phyloP scores from a whole-genome alignment of 2,329 filamentous ascomycete species.

The Botrytis byssoidea region DNA sequence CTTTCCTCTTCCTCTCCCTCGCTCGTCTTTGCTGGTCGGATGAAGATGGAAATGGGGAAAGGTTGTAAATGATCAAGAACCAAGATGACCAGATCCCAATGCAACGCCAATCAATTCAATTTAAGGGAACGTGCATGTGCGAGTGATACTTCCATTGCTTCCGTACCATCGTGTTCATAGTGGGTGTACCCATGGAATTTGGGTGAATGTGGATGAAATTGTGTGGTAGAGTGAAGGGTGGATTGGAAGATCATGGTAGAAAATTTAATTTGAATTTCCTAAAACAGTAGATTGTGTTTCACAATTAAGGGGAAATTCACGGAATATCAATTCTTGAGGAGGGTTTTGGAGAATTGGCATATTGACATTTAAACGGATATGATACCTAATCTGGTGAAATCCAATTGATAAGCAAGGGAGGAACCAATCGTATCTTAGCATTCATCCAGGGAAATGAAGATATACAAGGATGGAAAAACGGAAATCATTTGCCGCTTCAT shows the following conservation, averaged over 20 bases:
- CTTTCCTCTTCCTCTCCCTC: neutral
- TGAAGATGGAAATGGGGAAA: neutral
- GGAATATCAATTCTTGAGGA: neutral
- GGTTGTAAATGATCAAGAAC: neutral
- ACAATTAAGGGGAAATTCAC: neutral
- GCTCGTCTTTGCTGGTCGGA: neutral
- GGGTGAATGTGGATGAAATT: neutral
- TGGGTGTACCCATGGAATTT: neutral
- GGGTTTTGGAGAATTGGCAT: conserved; percentile 2
- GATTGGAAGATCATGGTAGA: neutral
- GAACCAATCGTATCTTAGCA: neutral
- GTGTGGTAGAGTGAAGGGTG: neutral
- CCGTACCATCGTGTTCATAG: neutral
- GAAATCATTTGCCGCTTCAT: conserved; percentile 1
- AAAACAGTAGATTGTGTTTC: neutral
- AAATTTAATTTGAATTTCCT: neutral
- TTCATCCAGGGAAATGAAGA: neutral
- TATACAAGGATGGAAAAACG: neutral
- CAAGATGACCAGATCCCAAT: neutral
- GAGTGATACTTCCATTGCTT: conserved; percentile 1
- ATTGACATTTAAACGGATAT: neutral
- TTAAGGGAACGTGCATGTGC: neutral
- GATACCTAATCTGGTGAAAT: neutral
- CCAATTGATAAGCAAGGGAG: neutral
- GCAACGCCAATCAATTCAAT: neutral